Evolutionary conservation across 75 land plant species (phyloP).

Genomic region (Ceratopteris richardii): DNA sequence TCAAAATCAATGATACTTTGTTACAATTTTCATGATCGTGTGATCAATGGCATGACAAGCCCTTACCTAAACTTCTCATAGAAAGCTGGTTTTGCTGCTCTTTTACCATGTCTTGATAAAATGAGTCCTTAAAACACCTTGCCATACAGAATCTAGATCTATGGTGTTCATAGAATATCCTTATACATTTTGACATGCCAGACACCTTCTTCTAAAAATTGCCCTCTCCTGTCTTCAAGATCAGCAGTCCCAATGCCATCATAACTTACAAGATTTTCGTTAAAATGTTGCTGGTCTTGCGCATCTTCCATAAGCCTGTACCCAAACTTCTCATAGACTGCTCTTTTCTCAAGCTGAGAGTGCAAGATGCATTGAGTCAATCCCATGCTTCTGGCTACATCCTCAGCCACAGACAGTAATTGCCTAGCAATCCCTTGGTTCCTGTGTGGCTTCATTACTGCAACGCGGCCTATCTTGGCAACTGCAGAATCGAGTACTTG

Average conservation of each 20-base stretch:
- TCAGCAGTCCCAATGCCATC: not conserved
- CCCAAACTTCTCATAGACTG: constrained; percentile 4
- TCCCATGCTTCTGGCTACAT: not conserved
- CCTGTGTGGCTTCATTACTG: constrained; percentile 3
- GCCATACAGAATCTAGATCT: too few species aligned
- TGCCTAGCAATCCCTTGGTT: constrained; percentile 4
- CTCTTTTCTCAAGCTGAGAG: not conserved
- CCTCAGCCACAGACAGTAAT: not conserved
- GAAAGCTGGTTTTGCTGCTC: too few species aligned
- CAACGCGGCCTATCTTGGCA: not conserved
- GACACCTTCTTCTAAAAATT: constrained; percentile 6
- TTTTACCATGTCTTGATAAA: too few species aligned
- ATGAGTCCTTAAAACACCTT: too few species aligned
- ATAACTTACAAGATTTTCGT: not conserved
- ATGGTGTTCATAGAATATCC: not conserved
- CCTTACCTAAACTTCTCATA: too few species aligned
- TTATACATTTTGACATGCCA: constrained; percentile 8
- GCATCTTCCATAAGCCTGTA: not conserved
- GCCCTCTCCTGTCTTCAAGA: not conserved
- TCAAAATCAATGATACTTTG: too few species aligned
- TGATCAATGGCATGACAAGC: too few species aligned
- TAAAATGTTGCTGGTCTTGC: not conserved
- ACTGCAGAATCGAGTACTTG: not conserved
- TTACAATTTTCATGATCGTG: too few species aligned
- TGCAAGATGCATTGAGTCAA: not conserved